Base-by-base conservation (phyloP, 495 filamentous ascomycete genomes). In the Xylaria scruposa region DNA sequence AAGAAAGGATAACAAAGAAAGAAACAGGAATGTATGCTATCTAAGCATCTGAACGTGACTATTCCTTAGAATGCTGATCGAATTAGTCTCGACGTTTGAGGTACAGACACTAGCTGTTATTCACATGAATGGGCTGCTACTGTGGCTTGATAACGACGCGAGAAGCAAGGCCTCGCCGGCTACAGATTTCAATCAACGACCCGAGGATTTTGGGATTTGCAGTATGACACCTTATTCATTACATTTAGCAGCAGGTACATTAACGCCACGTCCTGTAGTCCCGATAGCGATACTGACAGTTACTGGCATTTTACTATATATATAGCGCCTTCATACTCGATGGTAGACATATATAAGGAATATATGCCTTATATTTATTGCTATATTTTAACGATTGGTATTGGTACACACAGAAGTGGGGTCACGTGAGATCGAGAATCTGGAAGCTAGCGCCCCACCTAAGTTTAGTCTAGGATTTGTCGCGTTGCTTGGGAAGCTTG, bases 341-440 rank as follows among this genome's bases (percentile, higher is more conserved):
- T n/a, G n/a, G n/a, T n/a, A n/a, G n/a, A n/a, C n/a, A n/a, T n/a
- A n/a, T n/a, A n/a, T n/a, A n/a, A n/a, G n/a, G n/a, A n/a, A n/a
- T n/a, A n/a, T n/a, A n/a, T n/a, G n/a, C n/a, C n/a, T n/a, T n/a
- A n/a, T n/a, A n/a, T n/a, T n/a, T n/a, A n/a, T n/a, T n/a, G n/a
- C n/a, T n/a, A n/a, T n/a, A n/a, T n/a, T n/a, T n/a, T 2, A 6
- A 36, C 33, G 33, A 36, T 36, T 36, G 33, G 33, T 6, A 36
- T 36, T 36, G 33, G 33, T 40, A 40, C 10, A 42, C 9, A 1
- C 38, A 42, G 31, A 40, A 6, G 9, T 29, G 15, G 15, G 53
- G 44, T 70, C 76, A 78, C 74, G 76, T 78, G 76, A 62, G 21
- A 31, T 72, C 76, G 74, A 69, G 74, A 68, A 36, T 62, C 64